Evolutionary conservation across 148 eudicot species (phyloP), one percentile per base, ranked within the genome.

Genomic region (Cornus kousa): DNA sequence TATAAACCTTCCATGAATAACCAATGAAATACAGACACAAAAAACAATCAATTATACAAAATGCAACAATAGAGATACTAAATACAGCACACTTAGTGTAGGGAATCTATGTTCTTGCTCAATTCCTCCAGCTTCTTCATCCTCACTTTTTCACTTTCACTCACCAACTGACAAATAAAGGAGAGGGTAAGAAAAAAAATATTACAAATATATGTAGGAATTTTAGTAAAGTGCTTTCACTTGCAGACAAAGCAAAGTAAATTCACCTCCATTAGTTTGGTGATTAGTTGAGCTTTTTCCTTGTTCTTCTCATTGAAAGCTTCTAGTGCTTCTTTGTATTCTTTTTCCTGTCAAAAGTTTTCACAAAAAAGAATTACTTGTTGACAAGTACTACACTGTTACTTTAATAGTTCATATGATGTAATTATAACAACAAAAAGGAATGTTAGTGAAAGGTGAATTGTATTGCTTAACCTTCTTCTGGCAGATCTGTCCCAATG

Each of bases 81-180:
- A 39, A 9, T 33, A 50, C 4, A 50, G 28, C 72, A 48, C 13
- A 76, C 71, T 81, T 48, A 88, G 23, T 43, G 78, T 73, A 88
- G 74, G 37, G 90, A 81, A 33, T 93, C 95, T 9, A 93, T 85
- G 80, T 85, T 87, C 90, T 91, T 87, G 95, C 87, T 87, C 79
- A 93, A 87, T 83, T 93, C 95, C 70, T 93, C 95, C 83, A 93
- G 88, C 71, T 91, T 93, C 88, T 86, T 86, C 91, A 93, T 79
- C 88, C 97, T 93, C 82, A 89, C 48, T 81, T 83, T 87, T 86
- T 93, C 97, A 79, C 97, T 93, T 82, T 93, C 95, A 22, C 89
- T 84, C 76, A 93, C 97, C 86, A 93, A 87, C 97, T 93, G 94
- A 50, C 77, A 78, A 39, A 71, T 68, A 24, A 64, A 32, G 28